Base-by-base conservation (phyloP, 2,329 filamentous ascomycete species). In the Penicillium oxalicum region DNA sequence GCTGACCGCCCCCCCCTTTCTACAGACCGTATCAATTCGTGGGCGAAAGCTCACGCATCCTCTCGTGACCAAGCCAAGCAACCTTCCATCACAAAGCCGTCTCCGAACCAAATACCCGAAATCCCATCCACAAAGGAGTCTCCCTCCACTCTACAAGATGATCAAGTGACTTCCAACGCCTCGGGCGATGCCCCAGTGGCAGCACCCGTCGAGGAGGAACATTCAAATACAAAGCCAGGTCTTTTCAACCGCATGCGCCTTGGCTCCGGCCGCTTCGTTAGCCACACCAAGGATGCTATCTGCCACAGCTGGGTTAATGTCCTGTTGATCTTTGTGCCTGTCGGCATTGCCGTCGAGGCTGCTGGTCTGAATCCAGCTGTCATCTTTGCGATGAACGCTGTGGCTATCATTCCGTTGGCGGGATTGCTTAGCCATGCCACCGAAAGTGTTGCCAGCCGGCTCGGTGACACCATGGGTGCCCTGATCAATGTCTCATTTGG, bases 401-500 rank as follows among this genome's bases (percentile, higher is more conserved):
- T 89, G 56, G 86, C 86, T 58, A 86, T 90, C 61, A 79, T 90
- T 50, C 86, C 86, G 26, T 74, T 90, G 53, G 86, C 86, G 43
- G 86, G 83, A 48, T 70, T 90, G 45, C 74, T 90, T 57, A 82
- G 81, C 59, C 82, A 83, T 69, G 86, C 86, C 33, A 90, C 86
- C 12, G 86, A 90, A 70, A 85, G 81, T 49, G 86, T 89, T 49
- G 85, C 86, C 41, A 78, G 77, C 55, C 81, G 82, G 58, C 77
- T 90, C 69, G 86, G 86, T 45, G 86, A 89, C 63, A 84, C 84
- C 3, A 72, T 88, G 40, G 85, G 85, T 47, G 85, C 86, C 32
- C 68, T 89, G 59, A 77, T 88, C 64, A 89, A 88, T 61, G 82
- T 88, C 51, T 88, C 85, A 7, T 88, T 88, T 71, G 85, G 86